Percentiles rank a stretch among this genome's conserved stretches.
Evolutionary conservation across 2,329 filamentous ascomycete species (phyloP).

Genomic region (Neopestalotiopsis sp.): DNA sequence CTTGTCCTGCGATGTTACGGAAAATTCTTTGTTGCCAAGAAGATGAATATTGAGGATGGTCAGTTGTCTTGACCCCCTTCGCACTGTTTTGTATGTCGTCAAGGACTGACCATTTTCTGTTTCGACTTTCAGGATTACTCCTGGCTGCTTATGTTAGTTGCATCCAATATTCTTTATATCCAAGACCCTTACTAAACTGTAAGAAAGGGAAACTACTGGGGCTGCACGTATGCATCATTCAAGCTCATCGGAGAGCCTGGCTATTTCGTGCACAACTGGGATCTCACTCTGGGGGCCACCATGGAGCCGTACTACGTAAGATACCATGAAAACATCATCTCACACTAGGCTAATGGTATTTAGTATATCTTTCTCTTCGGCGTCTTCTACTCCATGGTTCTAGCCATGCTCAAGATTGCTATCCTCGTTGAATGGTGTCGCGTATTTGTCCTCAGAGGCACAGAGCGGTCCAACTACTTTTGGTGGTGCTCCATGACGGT

Average conservation of each 20-base stretch:
- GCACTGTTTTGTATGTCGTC: background rate
- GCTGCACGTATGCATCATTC: slow-evolving; percentile 6
- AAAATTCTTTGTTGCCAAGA: background rate
- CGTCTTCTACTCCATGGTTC: slow-evolving; percentile 39
- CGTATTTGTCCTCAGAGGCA: slow-evolving; percentile 28
- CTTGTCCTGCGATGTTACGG: background rate
- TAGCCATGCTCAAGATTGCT: slow-evolving; percentile 45
- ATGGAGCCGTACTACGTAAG: slow-evolving; percentile 8
- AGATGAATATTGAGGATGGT: slow-evolving; percentile 8
- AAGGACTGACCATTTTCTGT: background rate
- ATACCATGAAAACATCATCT: too few relatives aligned
- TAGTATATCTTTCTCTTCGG: slow-evolving; percentile 36
- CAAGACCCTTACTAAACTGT: background rate
- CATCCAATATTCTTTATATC: too few relatives aligned
- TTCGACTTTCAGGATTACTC: background rate
- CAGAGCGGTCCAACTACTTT: slow-evolving; percentile 26
- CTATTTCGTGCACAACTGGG: slow-evolving; percentile 9
- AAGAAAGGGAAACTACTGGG: background rate
- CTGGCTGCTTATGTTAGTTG: background rate
- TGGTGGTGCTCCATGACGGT: slow-evolving; percentile 26
- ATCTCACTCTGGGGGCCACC: background rate
- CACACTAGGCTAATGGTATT: background rate
- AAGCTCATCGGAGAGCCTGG: background rate
- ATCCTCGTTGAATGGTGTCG: slow-evolving; percentile 49
- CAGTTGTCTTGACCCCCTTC: background rate